Percentiles rank a stretch among this genome's conserved stretches.
phyloP scores from a whole-genome alignment of 2,329 filamentous ascomycete species.

The Sarocladiaceae sp. region DNA sequence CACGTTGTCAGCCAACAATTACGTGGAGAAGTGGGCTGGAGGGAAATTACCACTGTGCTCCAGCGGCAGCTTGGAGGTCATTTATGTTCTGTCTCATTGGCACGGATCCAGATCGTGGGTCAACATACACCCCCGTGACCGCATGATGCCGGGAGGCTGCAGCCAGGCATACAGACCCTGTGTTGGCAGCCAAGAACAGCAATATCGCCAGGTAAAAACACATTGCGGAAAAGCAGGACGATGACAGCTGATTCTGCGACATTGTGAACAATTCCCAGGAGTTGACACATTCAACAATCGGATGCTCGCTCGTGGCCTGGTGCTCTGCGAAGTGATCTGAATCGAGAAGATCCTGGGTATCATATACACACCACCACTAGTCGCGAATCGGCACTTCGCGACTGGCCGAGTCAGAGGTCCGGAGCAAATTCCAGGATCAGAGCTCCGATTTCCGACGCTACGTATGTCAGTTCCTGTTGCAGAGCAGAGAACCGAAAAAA shows the following conservation, averaged over 20 bases:
- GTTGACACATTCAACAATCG: too few species aligned
- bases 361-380: not conserved
- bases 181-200: constrained; percentile 16
- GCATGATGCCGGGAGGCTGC: constrained; percentile 22
- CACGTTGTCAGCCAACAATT: not conserved
- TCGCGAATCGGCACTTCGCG: not conserved
- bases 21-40: not conserved
- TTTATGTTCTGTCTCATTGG: constrained; percentile 46
- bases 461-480: too few species aligned
- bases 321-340: too few species aligned
- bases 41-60: constrained; percentile 38
- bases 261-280: too few species aligned
- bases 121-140: constrained; percentile 35
- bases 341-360: not conserved
- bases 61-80: constrained; percentile 34
- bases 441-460: too few species aligned
- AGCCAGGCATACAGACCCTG: not conserved
- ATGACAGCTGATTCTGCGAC: too few species aligned
- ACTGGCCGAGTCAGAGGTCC: too few species aligned
- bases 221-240: too few species aligned
- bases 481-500: too few species aligned
- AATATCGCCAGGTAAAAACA: constrained; percentile 13
- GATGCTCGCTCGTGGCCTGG: too few species aligned
- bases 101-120: constrained; percentile 30
- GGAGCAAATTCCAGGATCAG: too few species aligned